Percentiles rank a stretch among this genome's conserved stretches.
Evolutionary conservation across 805 yeast species (phyloP).

Genomic region (Kuraishia borneana): DNA sequence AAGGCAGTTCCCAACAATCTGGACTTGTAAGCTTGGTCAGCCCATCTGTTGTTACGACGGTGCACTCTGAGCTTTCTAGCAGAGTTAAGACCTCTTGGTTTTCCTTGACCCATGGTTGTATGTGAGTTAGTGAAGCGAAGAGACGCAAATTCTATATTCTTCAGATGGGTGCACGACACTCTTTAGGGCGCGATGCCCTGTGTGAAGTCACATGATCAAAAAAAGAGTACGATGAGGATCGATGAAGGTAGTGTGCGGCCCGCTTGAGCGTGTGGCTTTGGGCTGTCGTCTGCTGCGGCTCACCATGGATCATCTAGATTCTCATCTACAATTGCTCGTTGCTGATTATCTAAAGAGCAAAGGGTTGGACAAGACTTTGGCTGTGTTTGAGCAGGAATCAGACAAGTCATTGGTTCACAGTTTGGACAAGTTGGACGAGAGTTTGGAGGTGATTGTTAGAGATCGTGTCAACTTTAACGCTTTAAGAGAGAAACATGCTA

Average conservation of each 20-base stretch:
- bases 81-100: constrained; percentile 99
- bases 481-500: constrained; percentile 6
- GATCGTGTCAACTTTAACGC: constrained; percentile 19
- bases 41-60: constrained; percentile 99
- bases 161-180: no score
- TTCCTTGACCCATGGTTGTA: constrained; percentile 91
- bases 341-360: constrained; percentile 50
- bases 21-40: constrained; percentile 95
- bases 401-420: constrained; percentile 20
- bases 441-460: constrained; percentile 21
- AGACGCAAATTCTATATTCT: no score
- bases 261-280: not conserved
- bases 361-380: constrained; percentile 33
- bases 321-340: constrained; percentile 24
- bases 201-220: not conserved
- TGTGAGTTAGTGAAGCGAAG: no score
- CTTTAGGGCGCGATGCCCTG: no score
- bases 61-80: constrained; percentile 99
- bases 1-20: constrained; percentile 99
- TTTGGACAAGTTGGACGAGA: constrained; percentile 18
- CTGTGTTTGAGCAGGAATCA: constrained; percentile 34
- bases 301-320: constrained; percentile 9
- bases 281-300: not conserved
- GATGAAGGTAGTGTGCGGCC: not conserved
- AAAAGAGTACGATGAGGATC: not conserved